phyloP scores from a whole-genome alignment of 2,329 filamentous ascomycete species.

The Clarireedia monteithiana region DNA sequence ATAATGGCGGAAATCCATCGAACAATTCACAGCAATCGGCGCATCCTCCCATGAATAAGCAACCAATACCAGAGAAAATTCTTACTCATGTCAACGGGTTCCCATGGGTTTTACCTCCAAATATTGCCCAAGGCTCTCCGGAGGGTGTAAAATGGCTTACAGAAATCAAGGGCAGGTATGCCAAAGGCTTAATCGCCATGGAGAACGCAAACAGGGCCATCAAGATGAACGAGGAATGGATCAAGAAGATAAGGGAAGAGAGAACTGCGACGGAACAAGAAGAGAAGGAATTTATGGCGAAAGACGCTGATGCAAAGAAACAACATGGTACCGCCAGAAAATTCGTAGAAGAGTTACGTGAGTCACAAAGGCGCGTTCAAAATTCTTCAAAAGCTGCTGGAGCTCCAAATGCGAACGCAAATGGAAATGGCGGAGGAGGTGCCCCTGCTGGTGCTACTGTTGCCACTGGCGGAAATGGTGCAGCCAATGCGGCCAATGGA shows the following conservation, averaged over 20 bases:
- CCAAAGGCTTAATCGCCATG: slow-evolving; percentile 42
- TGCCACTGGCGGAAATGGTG: too few relatives aligned
- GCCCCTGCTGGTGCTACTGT: background rate
- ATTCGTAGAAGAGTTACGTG: slow-evolving; percentile 41
- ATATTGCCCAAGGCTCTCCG: slow-evolving; percentile 36
- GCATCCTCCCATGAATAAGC: background rate
- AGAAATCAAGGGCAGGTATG: slow-evolving; percentile 41
- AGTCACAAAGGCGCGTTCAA: slow-evolving; percentile 26
- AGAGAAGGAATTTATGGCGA: slow-evolving; percentile 36
- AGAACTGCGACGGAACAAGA: slow-evolving; percentile 41
- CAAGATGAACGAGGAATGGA: slow-evolving; percentile 34
- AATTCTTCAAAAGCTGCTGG: slow-evolving; percentile 12
- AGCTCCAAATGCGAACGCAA: background rate
- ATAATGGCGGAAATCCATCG: slow-evolving; percentile 11
- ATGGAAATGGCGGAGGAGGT: background rate
- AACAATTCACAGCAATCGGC: slow-evolving; percentile 12
- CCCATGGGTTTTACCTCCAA: slow-evolving; percentile 37
- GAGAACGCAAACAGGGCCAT: slow-evolving; percentile 38
- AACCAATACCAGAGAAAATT: slow-evolving; percentile 27
- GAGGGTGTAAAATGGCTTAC: slow-evolving; percentile 40
- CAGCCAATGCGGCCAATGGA: background rate
- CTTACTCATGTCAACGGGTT: slow-evolving; percentile 41
- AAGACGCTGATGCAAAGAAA: slow-evolving; percentile 39
- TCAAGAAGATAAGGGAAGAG: slow-evolving; percentile 36
- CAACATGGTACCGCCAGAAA: slow-evolving; percentile 38